These are phyloP conservation scores for Royoungia palumana DNA, from an alignment of 768 basidiomycete species.

Conservation along the genomic window DNA sequence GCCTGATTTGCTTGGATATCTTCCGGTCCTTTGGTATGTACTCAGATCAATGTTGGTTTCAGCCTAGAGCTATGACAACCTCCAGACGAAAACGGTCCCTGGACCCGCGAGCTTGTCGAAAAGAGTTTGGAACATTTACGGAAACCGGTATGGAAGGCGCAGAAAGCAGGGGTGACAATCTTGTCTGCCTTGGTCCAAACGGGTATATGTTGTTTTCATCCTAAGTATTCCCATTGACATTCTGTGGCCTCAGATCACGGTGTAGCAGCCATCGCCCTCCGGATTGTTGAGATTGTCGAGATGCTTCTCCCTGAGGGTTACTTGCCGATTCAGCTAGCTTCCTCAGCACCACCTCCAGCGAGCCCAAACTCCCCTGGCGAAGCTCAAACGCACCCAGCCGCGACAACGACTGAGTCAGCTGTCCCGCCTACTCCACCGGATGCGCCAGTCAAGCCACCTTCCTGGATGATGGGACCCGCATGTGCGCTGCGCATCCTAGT, in stretches of 20 bases:
- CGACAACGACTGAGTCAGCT: background rate
- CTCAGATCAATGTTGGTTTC: background rate
- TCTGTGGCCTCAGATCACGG: background rate
- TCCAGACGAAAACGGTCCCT: background rate
- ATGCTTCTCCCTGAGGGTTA: constrained; percentile 2
- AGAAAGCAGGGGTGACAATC: constrained; percentile 6
- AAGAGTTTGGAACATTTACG: background rate
- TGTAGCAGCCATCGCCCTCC: background rate
- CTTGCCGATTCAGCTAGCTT: too few species aligned
- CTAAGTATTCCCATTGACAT: background rate
- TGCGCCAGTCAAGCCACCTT: constrained; percentile 4
- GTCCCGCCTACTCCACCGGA: background rate
- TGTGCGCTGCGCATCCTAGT: constrained; percentile 22
- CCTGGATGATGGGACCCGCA: constrained; percentile 25
- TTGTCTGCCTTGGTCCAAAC: constrained; percentile 8
- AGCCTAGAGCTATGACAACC: background rate
- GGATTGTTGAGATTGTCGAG: background rate
- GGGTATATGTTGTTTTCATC: background rate
- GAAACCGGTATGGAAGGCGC: background rate
- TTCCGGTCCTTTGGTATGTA: constrained; percentile 15
- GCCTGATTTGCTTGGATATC: constrained; percentile 20
- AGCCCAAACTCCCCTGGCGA: too few species aligned
- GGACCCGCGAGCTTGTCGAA: background rate
- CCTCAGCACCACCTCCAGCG: too few species aligned
- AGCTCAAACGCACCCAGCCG: background rate